Evolutionary conservation across 495 filamentous ascomycete species (phyloP).

Genomic region (Neurospora sublineolata): DNA sequence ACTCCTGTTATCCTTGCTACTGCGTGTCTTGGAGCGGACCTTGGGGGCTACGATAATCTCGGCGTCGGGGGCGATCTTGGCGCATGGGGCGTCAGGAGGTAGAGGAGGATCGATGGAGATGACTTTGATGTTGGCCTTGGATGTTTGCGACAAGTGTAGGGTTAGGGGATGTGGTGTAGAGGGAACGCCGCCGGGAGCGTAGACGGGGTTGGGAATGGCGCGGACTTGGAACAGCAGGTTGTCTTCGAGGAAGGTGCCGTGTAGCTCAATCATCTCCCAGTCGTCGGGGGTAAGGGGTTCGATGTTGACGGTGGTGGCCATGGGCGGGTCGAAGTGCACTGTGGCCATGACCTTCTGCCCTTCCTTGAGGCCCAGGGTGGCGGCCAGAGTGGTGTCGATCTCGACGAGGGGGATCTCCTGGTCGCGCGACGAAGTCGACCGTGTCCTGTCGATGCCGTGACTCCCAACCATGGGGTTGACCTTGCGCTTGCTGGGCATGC

Average conservation of each 20-base stretch:
- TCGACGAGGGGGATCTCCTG: slow-evolving; percentile 69
- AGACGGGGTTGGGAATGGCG: slow-evolving; percentile 75
- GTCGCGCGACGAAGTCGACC: slow-evolving; percentile 46
- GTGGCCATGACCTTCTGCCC: slow-evolving; percentile 64
- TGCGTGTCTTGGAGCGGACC: slow-evolving; percentile 37
- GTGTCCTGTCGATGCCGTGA: slow-evolving; percentile 54
- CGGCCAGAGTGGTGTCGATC: slow-evolving; percentile 81
- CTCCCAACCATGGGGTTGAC: slow-evolving; percentile 58
- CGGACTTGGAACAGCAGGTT: slow-evolving; percentile 90
- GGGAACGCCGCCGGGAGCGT: slow-evolving; percentile 33
- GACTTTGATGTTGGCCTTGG: slow-evolving; percentile 82
- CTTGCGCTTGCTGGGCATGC: slow-evolving; percentile 84
- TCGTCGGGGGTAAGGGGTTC: slow-evolving; percentile 90
- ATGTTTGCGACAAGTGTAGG: slow-evolving; percentile 88
- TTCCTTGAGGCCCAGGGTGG: slow-evolving; percentile 66
- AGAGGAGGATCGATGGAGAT: slow-evolving; percentile 66
- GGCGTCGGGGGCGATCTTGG: slow-evolving; percentile 84
- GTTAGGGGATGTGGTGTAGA: slow-evolving; percentile 64
- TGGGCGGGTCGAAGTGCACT: slow-evolving; percentile 79
- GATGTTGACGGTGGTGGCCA: slow-evolving; percentile 87
- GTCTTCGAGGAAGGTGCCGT: slow-evolving; percentile 87
- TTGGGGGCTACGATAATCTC: slow-evolving; percentile 97
- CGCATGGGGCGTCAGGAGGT: slow-evolving; percentile 59
- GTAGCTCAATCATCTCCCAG: slow-evolving; percentile 98
- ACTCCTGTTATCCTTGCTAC: slow-evolving; percentile 53